Evolutionary conservation across 495 filamentous ascomycete species (phyloP).

Genomic region (Apodospora peruviana): DNA sequence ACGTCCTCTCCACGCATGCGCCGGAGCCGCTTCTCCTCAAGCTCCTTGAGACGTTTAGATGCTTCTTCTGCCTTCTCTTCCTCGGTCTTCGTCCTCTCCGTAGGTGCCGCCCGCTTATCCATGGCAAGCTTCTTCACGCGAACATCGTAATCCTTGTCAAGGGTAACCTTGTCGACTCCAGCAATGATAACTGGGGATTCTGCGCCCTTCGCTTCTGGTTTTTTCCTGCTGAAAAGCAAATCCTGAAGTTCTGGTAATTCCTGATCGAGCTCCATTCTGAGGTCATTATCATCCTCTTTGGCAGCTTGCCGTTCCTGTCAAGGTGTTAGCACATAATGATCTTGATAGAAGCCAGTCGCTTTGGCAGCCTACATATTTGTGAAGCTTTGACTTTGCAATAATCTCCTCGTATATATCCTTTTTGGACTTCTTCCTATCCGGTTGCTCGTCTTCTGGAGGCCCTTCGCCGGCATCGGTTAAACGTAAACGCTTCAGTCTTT

Average conservation of each 20-base stretch:
- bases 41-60: slow-evolving; percentile 63
- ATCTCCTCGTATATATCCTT: slow-evolving; percentile 96
- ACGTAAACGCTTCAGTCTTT: slow-evolving; percentile 55
- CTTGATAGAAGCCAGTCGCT: not conserved
- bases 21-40: slow-evolving; percentile 69
- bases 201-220: slow-evolving; percentile 12
- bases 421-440: slow-evolving; percentile 84
- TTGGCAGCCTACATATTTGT: slow-evolving; percentile 72
- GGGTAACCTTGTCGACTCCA: slow-evolving; percentile 54
- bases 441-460: slow-evolving; percentile 46
- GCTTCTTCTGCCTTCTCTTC: slow-evolving; percentile 79
- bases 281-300: slow-evolving; percentile 91
- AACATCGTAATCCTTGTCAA: slow-evolving; percentile 80
- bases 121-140: slow-evolving; percentile 72
- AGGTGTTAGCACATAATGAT: not conserved
- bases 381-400: slow-evolving; percentile 91
- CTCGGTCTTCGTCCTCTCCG: slow-evolving; percentile 82
- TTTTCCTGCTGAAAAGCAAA: slow-evolving; percentile 47
- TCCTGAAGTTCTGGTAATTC: slow-evolving; percentile 73
- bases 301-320: slow-evolving; percentile 61
- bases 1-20: slow-evolving; percentile 67
- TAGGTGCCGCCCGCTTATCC: slow-evolving; percentile 76
- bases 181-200: slow-evolving; percentile 51
- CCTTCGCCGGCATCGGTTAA: slow-evolving; percentile 36
- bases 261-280: slow-evolving; percentile 52